Evolutionary conservation across 352 stramenopile genomes (phyloP), one percentile per base, ranked within the genome.

Genomic region (Globisporangium sylvaticum): DNA sequence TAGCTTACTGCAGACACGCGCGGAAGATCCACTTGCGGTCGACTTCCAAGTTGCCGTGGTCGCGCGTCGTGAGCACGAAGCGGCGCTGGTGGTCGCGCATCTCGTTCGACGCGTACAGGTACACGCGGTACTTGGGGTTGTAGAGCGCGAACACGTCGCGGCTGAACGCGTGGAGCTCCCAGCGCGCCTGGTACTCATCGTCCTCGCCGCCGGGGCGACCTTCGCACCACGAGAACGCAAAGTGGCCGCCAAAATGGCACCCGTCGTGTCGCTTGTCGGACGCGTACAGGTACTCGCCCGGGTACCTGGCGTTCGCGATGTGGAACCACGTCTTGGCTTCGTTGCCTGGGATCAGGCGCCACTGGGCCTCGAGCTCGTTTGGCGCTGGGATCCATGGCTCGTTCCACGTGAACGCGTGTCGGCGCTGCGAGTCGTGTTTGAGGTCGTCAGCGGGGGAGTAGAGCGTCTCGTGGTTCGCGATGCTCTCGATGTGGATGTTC

Each of bases 291-390:
- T 65, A 65, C 44, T 65, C 59, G 25, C 27, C 48, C 14, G 22
- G 27, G 59, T 65, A 34, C 44, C 15, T 32, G 15, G 42, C 59
- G 59, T 65, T 65, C 24, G 53, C 27, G n/a, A 65, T 24, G 44
- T 65, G 31, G 44, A 65, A 65, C 59, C 42, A 56, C 8, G 42
- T 48, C 59, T 65, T 65, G 22, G 37, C 59, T 29, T 65, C 59
- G 44, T 65, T 48, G 24, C 42, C 42, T n/a, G 59, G 59, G 1
- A 54, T 14, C 8, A 65, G 25, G 14, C 24, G 46, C 59, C 59
- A 65, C 29, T 57, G 24, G 2, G 59, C 55, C 31, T 61, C 55
- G 15, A 39, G 14, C 29, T 61, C 37, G 2, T 58, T 29, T 1
- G 6, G 39, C 27, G 34, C n/a, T 5, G 59, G 42, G 15, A 20